Evolutionary conservation across 2,329 filamentous ascomycete genomes (phyloP).

Genomic region (Penicillium sp.): DNA sequence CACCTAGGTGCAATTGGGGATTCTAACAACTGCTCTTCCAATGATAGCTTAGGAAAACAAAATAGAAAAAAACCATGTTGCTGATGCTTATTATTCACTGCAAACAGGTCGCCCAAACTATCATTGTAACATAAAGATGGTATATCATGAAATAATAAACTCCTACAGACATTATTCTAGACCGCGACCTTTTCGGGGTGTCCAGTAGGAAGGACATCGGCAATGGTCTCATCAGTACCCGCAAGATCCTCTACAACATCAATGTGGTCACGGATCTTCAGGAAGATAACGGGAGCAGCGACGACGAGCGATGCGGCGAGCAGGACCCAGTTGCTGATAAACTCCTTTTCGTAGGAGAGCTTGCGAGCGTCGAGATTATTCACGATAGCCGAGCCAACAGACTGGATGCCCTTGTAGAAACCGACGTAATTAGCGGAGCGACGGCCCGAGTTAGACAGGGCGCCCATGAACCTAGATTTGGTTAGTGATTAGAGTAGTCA

Average conservation of each 20-base stretch:
- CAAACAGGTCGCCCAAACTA: not conserved
- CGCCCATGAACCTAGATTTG: slow-evolving; percentile 68
- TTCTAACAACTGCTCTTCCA: slow-evolving; percentile 20
- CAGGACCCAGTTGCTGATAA: slow-evolving; percentile 8
- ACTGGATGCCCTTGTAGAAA: slow-evolving; percentile 81
- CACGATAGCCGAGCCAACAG: slow-evolving; percentile 62
- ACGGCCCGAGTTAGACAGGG: slow-evolving; percentile 81
- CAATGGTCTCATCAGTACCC: slow-evolving; percentile 10
- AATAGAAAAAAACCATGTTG: not conserved
- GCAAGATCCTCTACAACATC: slow-evolving; percentile 8
- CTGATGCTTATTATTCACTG: not conserved
- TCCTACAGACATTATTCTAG: not conserved
- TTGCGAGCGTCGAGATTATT: slow-evolving; percentile 5
- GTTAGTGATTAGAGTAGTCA: not conserved
- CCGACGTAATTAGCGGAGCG: slow-evolving; percentile 86
- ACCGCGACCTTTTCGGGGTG: slow-evolving; percentile 6
- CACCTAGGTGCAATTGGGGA: slow-evolving; percentile 7
- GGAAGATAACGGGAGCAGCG: slow-evolving; percentile 9
- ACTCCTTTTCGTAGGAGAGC: slow-evolving; percentile 4
- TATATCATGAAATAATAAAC: not conserved
- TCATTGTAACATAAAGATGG: not conserved
- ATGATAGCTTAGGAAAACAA: too few species aligned
- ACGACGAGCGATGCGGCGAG: slow-evolving; percentile 5
- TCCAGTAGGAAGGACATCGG: slow-evolving; percentile 8
- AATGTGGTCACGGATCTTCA: slow-evolving; percentile 10